A percentile compares a stretch with the other conserved stretches of the same genome.
phyloP scores from a whole-genome alignment of 2,329 filamentous ascomycete genomes.

The Ceratocystis destructans region DNA sequence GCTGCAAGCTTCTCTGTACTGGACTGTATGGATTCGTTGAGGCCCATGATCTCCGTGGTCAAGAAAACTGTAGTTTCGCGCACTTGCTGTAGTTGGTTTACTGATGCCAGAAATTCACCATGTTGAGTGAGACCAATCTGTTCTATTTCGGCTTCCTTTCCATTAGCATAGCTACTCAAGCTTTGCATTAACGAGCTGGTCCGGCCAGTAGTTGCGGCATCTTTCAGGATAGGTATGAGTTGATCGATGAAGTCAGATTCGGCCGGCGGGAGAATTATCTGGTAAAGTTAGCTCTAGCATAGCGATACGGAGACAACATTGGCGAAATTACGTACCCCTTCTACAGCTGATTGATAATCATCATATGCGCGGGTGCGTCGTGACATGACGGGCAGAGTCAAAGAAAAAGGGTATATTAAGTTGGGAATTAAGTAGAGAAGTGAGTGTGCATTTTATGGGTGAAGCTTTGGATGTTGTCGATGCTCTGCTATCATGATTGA shows the following conservation, averaged over 20 bases:
- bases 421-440: too few relatives aligned
- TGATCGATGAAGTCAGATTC: conserved; percentile 93
- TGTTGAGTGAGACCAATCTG: conserved; percentile 89
- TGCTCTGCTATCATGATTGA: too few relatives aligned
- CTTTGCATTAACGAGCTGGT: conserved; percentile 17
- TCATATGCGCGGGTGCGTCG: conserved; percentile 34
- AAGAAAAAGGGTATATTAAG: too few relatives aligned
- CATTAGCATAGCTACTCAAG: conserved; percentile 56
- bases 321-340: conserved; percentile 27
- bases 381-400: conserved; percentile 27
- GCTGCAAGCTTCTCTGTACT: conserved; percentile 89
- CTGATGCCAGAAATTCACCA: conserved; percentile 86
- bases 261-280: conserved; percentile 88
- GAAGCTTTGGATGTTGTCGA: not conserved
- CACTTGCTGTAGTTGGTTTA: conserved; percentile 85
- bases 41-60: conserved; percentile 77
- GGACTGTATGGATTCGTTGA: conserved; percentile 88
- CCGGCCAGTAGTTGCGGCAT: conserved; percentile 54
- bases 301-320: conserved; percentile 20
- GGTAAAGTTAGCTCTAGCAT: conserved; percentile 16
- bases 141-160: conserved; percentile 85
- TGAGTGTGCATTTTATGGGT: not conserved
- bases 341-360: conserved; percentile 35
- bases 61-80: conserved; percentile 79
- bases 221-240: conserved; percentile 83